Base-by-base conservation (phyloP, 495 filamentous ascomycete genomes). In the Cercophora samala region DNA sequence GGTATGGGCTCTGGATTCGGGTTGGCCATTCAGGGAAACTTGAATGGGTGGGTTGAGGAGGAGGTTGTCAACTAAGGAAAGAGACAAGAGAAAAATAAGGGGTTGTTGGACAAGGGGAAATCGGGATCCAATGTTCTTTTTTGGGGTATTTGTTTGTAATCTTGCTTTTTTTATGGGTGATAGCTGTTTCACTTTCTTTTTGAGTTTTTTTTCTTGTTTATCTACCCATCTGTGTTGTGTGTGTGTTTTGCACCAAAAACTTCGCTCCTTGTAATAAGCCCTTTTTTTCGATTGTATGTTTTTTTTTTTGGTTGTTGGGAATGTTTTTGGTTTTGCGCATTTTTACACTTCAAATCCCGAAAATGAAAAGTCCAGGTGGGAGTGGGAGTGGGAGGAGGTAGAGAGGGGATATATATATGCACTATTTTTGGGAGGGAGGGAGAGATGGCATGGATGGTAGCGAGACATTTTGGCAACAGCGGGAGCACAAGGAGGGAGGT, bases 31-130 rank as follows among this genome's bases (percentile, higher is more conserved):
- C 80, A 84, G 66, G 81, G 82, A 13, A 80, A 78, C 24, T 71
- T 86, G 63, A 85, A 84, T 53, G 83, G 82, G 11, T 85, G 84
- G 80, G 83, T 82, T 52, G 84, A 85, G 71, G 84, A 86, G 75
- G 84, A 86, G 69, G 82, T 84, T 62, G 80, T 77, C 29, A 83
- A 83, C 73, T 84, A 67, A 75, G 29, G 29, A 22, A 5, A 22
- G 64, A 6, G 51, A 15, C 52, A 13, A 3, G 37, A n/a, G 52
- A 24, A 55, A 46, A 11, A 23, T 65, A 58, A 21, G 58, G 3
- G 17, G 64, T 60, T 8, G 60, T 60, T 55, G 29, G 59, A 64
- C 18, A 56, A 13, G 21, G 19, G 66, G 46, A 23, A 23, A 53
- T 19, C 29, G 62, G 53, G 51, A 56, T 51, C 37, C 62, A 54